Evolutionary conservation across 78 protist genomes (phyloP), one percentile per base, ranked within the genome.

Genomic region (Cavenderia fasciculata): DNA sequence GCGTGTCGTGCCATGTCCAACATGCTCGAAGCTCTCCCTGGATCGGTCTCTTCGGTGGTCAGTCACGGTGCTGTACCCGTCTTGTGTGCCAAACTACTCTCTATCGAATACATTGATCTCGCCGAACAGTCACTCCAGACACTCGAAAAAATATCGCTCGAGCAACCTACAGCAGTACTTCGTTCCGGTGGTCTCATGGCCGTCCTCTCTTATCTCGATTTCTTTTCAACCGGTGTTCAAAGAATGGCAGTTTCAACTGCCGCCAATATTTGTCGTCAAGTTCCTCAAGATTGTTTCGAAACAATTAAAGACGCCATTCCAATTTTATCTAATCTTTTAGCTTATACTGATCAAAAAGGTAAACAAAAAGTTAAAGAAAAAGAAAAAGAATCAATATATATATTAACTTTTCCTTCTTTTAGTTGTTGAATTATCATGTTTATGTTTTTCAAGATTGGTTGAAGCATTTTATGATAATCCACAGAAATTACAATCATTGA

Each of bases 121-220:
- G 98, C 99, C 2, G 99, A 97, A 79, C 97, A 95, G 88, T 62
- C 94, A 21, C 78, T 97, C 10, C 92, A 57, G 38, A 77, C 95
- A 12, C 94, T 97, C 2, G 97, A 96, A 46, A 97, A 95, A 49
- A 43, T 97, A 0, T 71, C 96, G 5, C 14, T 36, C 12, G 98
- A 95, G 66, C 89, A 79, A 52, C 93, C 92, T 1, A 36, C 65
- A 1, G 90, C 85, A 8, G 87, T 95, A n/a, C 38, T 84, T 10
- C 23, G 85, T 19, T 74, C 92, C 23, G 97, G 98, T 36, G 98
- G 97, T 65, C 57, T 96, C 40, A 38, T 73, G n/a, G 99, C 99
- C 1, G 77, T 77, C 10, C 85, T 97, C 33, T 47, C 87, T 6
- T 95, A 65, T 59, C 29, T 96, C 2, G 99, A 97, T 92, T 97